A percentile compares a stretch with the other conserved stretches of the same genome.
Evolutionary conservation across 2,329 filamentous ascomycete genomes (phyloP).

Genomic region (Ophiostoma fasciatum): DNA sequence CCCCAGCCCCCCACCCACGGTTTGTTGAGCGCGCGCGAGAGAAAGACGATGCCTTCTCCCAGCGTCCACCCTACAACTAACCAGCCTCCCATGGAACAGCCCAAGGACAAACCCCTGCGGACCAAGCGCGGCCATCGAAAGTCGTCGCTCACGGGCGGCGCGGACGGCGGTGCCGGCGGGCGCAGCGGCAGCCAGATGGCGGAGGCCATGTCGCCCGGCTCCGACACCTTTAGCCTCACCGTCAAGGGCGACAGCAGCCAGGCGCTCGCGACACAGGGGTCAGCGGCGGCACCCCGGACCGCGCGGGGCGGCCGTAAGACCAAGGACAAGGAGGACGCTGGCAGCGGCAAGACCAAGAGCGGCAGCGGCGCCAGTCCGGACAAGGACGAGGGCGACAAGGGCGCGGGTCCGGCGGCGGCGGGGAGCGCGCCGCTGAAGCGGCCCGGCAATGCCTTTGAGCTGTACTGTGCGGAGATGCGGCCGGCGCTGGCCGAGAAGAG

Average conservation of each 20-base stretch:
- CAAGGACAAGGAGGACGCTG: conserved; percentile 21
- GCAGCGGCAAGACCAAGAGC: conserved; percentile 16
- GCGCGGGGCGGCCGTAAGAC: conserved; percentile 12
- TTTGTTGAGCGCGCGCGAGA: too few species aligned
- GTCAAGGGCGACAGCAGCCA: conserved; percentile 14
- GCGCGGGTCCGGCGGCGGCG: conserved; percentile 17
- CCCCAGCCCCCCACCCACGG: conserved; percentile 65
- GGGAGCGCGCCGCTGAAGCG: conserved; percentile 22
- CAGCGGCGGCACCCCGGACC: background rate
- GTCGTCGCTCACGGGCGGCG: conserved; percentile 31
- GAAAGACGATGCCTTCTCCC: too few species aligned
- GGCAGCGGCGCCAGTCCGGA: conserved; percentile 12
- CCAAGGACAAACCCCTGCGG: conserved; percentile 63
- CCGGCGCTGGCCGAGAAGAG: conserved; percentile 28
- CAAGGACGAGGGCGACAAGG: conserved; percentile 1
- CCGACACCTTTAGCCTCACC: conserved; percentile 37
- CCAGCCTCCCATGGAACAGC: conserved; percentile 27
- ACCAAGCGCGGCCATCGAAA: conserved; percentile 60
- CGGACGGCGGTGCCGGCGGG: conserved; percentile 25
- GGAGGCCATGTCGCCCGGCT: conserved; percentile 31
- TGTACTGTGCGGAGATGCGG: conserved; percentile 38
- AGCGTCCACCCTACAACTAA: too few species aligned
- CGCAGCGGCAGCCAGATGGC: conserved; percentile 29
- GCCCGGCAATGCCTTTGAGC: conserved; percentile 35
- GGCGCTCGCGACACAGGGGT: conserved; percentile 17